Evolutionary conservation across 306 rosid species (phyloP), one percentile per base, ranked within the genome.

Genomic region (Malus orientalis): DNA sequence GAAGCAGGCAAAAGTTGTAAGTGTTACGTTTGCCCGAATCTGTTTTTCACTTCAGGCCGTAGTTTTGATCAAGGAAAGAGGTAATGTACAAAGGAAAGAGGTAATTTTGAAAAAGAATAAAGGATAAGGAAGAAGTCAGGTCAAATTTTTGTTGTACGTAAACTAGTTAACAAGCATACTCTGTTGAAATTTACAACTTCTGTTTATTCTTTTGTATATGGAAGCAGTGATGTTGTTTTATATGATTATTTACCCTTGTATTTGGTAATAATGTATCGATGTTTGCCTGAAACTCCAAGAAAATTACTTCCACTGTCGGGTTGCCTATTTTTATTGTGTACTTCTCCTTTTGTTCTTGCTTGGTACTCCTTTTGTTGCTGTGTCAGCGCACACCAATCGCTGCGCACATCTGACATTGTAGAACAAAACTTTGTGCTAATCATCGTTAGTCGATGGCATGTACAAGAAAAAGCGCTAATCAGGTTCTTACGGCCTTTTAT

Each of bases 131-230:
- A 36, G 81, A 76, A 79, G 40, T 66, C 33, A 11, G 67, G 13
- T 12, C 78, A 53, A 44, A 13, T 59, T 33, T 64, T 69, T 74
- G 74, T 77, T 77, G 74, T 54, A 77, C 70, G 86, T 78, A 81
- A 45, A 77, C 47, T 75, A 79, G 80, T 69, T 57, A 72, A 72
- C 60, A 55, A 82, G 70, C 78, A 74, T 68, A 40, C 59, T 42
- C 54, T 73, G 61, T 64, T 57, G 30, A 79, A 42, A 81, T 64
- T 18, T 69, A 69, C 53, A 58, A 54, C 65, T 78, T 74, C 49
- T 76, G 63, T 80, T 79, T 78, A 85, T 85, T 82, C 86, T 87
- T 84, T 80, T 90, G 87, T 90, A 87, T 79, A 85, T 87, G 83
- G 59, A 81, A 69, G 73, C 73, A 69, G 73, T 78, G 75, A 47